These are phyloP conservation scores for Suillus discolor DNA, from an alignment of 768 basidiomycete genomes.

Conservation along the genomic window DNA sequence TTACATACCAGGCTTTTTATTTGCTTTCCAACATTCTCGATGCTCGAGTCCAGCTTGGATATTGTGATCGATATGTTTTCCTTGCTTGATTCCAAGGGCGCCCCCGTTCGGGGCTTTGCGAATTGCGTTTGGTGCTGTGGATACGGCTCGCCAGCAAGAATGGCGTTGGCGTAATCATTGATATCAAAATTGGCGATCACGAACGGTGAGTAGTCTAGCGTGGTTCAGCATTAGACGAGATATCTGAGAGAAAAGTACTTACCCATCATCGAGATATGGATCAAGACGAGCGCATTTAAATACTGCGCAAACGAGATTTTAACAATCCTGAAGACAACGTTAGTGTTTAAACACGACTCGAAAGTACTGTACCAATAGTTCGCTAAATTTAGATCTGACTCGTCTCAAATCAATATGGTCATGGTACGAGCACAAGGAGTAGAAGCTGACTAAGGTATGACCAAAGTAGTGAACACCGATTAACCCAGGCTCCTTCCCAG, in stretches of 20 bases:
- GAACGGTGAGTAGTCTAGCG: slow-evolving; percentile 77
- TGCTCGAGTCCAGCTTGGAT: slow-evolving; percentile 81
- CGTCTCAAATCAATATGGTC: no score
- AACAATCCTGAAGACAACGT: no score
- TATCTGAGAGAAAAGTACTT: neutral
- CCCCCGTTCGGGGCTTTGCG: slow-evolving; percentile 26
- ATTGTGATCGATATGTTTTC: slow-evolving; percentile 91
- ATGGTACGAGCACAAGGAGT: no score
- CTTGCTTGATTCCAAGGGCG: slow-evolving; percentile 54
- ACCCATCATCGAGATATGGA: slow-evolving; percentile 1
- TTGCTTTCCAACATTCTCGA: slow-evolving; percentile 92
- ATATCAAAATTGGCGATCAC: slow-evolving; percentile 76
- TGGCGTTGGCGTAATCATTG: slow-evolving; percentile 88
- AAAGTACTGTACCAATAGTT: no score
- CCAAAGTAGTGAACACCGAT: no score
- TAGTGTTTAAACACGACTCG: no score
- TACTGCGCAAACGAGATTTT: no score
- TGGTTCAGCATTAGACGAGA: neutral
- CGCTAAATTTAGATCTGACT: no score
- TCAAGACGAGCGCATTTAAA: neutral
- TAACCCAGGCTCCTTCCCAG: no score
- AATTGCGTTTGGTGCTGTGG: slow-evolving; percentile 33
- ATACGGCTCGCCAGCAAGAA: slow-evolving; percentile 89
- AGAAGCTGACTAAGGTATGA: no score
- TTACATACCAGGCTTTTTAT: slow-evolving; percentile 76